Percentiles rank a stretch among this genome's conserved stretches.
Evolutionary conservation across 2,329 filamentous ascomycete genomes (phyloP).

Genomic region (Bipolaris cookei): DNA sequence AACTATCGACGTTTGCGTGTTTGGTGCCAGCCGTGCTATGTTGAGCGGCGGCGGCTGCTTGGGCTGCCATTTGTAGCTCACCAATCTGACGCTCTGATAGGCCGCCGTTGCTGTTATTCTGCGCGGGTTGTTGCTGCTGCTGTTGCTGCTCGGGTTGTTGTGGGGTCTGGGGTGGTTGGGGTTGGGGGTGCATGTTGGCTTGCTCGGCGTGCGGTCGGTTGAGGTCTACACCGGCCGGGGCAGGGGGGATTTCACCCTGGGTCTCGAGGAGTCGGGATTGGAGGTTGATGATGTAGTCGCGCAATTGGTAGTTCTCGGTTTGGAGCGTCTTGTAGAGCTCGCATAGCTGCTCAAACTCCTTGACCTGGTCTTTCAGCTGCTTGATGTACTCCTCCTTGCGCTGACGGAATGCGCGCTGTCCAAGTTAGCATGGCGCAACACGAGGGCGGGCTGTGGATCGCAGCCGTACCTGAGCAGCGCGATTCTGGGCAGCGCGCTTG

Average conservation of each 20-base stretch:
- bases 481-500: slow-evolving; percentile 94
- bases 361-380: slow-evolving; percentile 92
- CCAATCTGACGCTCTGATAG: slow-evolving; percentile 48
- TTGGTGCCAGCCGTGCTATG: slow-evolving; percentile 43
- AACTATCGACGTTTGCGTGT: slow-evolving; percentile 41
- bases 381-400: slow-evolving; percentile 98
- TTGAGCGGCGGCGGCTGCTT: slow-evolving; percentile 45
- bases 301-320: slow-evolving; percentile 85
- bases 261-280: slow-evolving; percentile 85
- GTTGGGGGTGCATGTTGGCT: slow-evolving; percentile 30
- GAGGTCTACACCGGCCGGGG: slow-evolving; percentile 80
- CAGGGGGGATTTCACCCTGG: slow-evolving; percentile 81
- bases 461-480: slow-evolving; percentile 82
- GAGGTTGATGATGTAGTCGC: slow-evolving; percentile 90
- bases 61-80: slow-evolving; percentile 44
- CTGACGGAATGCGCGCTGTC: slow-evolving; percentile 91
- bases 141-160: slow-evolving; percentile 31
- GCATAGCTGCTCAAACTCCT: slow-evolving; percentile 77
- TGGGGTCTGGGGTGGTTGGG: slow-evolving; percentile 25
- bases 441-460: not conserved
- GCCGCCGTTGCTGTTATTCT: slow-evolving; percentile 39
- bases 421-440: slow-evolving; percentile 29
- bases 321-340: slow-evolving; percentile 81
- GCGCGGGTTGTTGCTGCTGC: slow-evolving; percentile 26
- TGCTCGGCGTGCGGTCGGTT: slow-evolving; percentile 57